Base-by-base conservation (phyloP, 805 yeast species). In the Candida maris region DNA sequence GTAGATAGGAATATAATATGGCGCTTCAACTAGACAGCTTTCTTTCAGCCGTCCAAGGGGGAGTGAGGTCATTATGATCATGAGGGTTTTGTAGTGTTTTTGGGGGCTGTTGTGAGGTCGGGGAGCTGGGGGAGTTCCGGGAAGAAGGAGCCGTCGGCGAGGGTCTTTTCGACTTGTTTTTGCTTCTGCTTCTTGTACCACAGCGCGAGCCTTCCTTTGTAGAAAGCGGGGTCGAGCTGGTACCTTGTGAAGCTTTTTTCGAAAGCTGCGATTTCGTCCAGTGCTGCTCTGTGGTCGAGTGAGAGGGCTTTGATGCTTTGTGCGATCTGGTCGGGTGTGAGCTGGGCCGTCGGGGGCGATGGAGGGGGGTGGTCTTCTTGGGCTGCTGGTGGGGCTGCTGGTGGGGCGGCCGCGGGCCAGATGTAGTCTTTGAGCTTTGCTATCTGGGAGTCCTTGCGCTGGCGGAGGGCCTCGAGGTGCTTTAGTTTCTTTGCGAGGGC, bases 171-270 rank as follows among this genome's bases (percentile, higher is more conserved):
- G 19, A 59, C 44, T 39, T 57, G 57, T 27, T 50, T 55, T 35
- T 55, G 57, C 31, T 49, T 48, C 35, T 53, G 49, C 27, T 57
- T 63, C 40, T 71, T 70, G 25, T 54, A 49, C 35, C 58, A 56
- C 27, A 53, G 54, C 28, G 62, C 55, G 18, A 72, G 46, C 38
- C 81, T 51, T 23, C 59, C 54, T 38, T 55, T 63, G 49, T 67
- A 73, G 26, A 75, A 64, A 20, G 59, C 64, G 12, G 53, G 41
- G 47, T 70, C 65, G 32, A 75, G 55, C 24, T 51, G 57, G 48
- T 58, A 74, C 24, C 59, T 54, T 37, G 60, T 66, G 48, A 69
- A 68, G 34, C 51, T 45, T 16, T 48, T 50, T 13, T 53, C 51
- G 17, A 69, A 59, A 3, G 42, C 21, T 2, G 31, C 23, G 19